Evolutionary conservation across 345 rosid species (phyloP).

Genomic region (Theobroma cacao): DNA sequence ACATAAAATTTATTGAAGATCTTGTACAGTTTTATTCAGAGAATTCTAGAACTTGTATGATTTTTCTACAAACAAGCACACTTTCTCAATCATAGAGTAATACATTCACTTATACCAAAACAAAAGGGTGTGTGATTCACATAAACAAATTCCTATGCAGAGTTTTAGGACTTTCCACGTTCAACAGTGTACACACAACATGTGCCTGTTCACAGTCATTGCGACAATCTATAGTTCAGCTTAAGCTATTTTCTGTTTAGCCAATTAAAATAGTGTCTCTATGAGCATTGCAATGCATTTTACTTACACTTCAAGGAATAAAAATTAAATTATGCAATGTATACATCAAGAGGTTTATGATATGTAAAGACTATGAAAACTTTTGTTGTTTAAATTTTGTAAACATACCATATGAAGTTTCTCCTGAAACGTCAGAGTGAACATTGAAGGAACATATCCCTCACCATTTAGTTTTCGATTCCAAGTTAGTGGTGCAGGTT

Average conservation of each 20-base stretch:
- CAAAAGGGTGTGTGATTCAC: background rate
- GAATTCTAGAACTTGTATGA: background rate
- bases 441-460: constrained; percentile 31
- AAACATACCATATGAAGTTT: constrained; percentile 56
- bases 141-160: background rate
- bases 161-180: background rate
- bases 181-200: background rate
- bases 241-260: background rate
- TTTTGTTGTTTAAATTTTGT: background rate
- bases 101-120: background rate
- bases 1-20: no score
- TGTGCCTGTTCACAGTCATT: background rate
- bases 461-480: constrained; percentile 47
- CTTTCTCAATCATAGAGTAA: background rate
- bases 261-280: background rate
- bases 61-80: background rate
- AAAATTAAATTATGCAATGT: background rate
- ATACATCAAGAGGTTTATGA: background rate
- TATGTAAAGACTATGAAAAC: background rate
- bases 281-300: background rate
- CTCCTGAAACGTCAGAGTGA: constrained; percentile 50
- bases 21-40: no score
- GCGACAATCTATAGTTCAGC: background rate
- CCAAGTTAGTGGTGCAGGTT: constrained; percentile 66
- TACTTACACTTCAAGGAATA: background rate